Evolutionary conservation across 2,329 filamentous ascomycete species (phyloP).

Genomic region (Huntiella decipiens): DNA sequence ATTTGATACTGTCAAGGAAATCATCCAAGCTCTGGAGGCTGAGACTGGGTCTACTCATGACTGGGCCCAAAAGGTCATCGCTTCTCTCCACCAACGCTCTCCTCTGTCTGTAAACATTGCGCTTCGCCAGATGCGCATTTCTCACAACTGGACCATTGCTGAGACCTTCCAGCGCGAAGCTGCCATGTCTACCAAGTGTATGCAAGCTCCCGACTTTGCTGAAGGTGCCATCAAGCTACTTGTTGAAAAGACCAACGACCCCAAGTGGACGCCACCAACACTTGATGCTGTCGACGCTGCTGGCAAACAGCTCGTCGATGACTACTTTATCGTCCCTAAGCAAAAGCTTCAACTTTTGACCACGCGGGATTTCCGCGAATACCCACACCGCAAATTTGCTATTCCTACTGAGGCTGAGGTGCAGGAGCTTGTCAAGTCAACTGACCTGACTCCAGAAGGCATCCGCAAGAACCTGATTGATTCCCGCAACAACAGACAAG

Average conservation of each 20-base stretch:
- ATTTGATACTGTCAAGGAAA: slow-evolving; percentile 46
- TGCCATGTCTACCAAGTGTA: slow-evolving; percentile 69
- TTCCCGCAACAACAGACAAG: slow-evolving; percentile 43
- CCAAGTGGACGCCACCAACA: slow-evolving; percentile 50
- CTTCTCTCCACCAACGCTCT: slow-evolving; percentile 58
- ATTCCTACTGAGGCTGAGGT: slow-evolving; percentile 55
- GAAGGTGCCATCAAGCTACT: slow-evolving; percentile 77
- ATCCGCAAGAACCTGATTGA: slow-evolving; percentile 45
- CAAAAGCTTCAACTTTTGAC: slow-evolving; percentile 40
- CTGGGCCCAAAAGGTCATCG: slow-evolving; percentile 65
- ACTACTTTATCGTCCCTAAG: slow-evolving; percentile 43
- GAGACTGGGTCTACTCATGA: slow-evolving; percentile 32
- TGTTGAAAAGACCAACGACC: slow-evolving; percentile 20
- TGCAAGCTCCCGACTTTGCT: slow-evolving; percentile 77
- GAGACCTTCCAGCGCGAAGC: slow-evolving; percentile 77
- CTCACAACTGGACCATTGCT: slow-evolving; percentile 56
- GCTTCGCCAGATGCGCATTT: slow-evolving; percentile 63
- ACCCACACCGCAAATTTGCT: slow-evolving; percentile 52
- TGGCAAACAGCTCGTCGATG: slow-evolving; percentile 31
- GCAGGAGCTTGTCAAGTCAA: slow-evolving; percentile 23
- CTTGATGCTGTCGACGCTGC: slow-evolving; percentile 42
- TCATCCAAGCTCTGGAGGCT: slow-evolving; percentile 45
- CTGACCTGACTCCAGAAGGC: slow-evolving; percentile 28
- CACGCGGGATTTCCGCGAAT: slow-evolving; percentile 44
- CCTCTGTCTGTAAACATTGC: slow-evolving; percentile 77